Evolutionary conservation across 2,329 filamentous ascomycete genomes (phyloP).

Genomic region (Claviceps arundinis): DNA sequence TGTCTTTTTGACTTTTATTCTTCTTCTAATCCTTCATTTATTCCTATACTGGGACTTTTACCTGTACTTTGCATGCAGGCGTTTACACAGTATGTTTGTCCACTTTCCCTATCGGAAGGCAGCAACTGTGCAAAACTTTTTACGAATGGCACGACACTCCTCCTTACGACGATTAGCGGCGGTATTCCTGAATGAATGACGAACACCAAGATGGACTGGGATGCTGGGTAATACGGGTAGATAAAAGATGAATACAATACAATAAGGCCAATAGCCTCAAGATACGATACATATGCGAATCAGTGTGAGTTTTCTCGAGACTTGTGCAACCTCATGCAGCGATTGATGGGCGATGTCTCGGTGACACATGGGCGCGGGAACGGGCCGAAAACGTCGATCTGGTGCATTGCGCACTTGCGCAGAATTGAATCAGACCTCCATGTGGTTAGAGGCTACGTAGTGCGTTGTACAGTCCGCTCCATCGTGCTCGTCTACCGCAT

Average conservation of each 20-base stretch:
- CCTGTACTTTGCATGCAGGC: not conserved
- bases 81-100: slow-evolving; percentile 1
- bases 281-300: not conserved
- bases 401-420: too few species aligned
- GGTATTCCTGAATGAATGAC: not conserved
- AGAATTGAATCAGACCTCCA: too few species aligned
- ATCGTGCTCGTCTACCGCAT: too few species aligned
- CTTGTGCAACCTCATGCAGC: too few species aligned
- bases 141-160: not conserved
- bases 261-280: not conserved
- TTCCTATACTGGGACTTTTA: not conserved
- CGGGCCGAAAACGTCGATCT: too few species aligned
- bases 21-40: not conserved
- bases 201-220: not conserved
- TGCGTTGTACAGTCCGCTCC: too few species aligned
- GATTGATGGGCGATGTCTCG: too few species aligned
- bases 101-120: not conserved
- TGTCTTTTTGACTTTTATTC: not conserved
- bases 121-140: not conserved
- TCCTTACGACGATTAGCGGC: not conserved
- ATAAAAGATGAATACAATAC: not conserved
- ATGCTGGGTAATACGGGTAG: not conserved
- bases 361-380: too few species aligned
- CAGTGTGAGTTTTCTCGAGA: too few species aligned
- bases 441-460: too few species aligned